Evolutionary conservation across 2,329 filamentous ascomycete genomes (phyloP).

Genomic region (Meredithiella fracta): DNA sequence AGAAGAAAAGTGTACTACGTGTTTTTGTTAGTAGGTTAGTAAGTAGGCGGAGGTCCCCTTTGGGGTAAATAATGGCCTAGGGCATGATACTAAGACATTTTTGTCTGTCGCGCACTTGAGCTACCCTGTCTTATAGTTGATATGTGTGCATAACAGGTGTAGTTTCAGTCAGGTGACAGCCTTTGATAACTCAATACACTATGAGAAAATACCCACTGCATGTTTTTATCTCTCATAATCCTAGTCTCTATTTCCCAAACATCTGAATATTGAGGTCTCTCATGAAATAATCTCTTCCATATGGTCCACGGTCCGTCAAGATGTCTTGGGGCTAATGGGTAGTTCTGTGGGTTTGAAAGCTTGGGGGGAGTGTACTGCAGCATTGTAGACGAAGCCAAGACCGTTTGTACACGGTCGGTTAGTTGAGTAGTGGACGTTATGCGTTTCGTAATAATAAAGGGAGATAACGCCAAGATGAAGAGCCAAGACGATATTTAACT

Average conservation of each 20-base stretch:
- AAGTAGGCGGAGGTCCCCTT: no score
- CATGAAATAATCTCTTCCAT: no score
- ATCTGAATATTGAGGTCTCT: no score
- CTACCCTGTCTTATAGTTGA: not conserved
- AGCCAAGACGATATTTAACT: not conserved
- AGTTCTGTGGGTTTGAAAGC: no score
- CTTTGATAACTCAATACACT: not conserved
- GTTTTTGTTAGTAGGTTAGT: no score
- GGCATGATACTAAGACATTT: not conserved
- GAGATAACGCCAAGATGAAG: not conserved
- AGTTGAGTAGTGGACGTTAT: not conserved
- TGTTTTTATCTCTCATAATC: not conserved
- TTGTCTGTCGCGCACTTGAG: not conserved
- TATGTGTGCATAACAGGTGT: not conserved
- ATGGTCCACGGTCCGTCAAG: no score
- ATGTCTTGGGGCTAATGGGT: no score
- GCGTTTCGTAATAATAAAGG: not conserved
- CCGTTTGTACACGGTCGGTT: not conserved
- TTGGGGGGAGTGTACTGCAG: no score
- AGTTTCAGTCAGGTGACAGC: not conserved
- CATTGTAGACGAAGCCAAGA: not conserved
- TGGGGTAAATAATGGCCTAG: no score
- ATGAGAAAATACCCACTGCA: not conserved
- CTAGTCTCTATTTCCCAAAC: not conserved
- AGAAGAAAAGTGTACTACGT: no score